A percentile compares a stretch with the other conserved stretches of the same genome.
phyloP scores from a whole-genome alignment of 1,139 yeast genomes.

The Candida glucosophila region DNA sequence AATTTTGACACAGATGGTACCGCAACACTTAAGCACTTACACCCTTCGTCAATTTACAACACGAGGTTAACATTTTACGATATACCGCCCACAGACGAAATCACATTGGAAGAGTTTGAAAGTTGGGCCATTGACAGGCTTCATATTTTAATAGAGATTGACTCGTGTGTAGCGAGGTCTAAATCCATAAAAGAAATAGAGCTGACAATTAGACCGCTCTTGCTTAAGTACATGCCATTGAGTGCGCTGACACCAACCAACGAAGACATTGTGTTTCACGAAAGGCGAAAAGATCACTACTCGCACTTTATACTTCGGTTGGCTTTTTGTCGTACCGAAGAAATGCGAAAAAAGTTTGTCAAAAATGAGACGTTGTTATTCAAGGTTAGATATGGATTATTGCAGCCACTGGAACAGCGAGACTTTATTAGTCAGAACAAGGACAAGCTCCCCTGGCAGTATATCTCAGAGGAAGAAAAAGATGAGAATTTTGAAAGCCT shows the following conservation, averaged over 20 bases:
- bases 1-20: conserved; percentile 43
- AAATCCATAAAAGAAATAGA: conserved; percentile 61
- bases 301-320: conserved; percentile 82
- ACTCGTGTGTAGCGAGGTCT: conserved; percentile 61
- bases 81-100: conserved; percentile 71
- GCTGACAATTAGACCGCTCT: conserved; percentile 51
- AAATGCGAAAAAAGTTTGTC: conserved; percentile 69
- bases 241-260: conserved; percentile 26
- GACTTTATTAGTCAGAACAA: conserved; percentile 51
- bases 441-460: conserved; percentile 61
- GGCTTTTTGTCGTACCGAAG: conserved; percentile 88
- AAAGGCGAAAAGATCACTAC: conserved; percentile 82
- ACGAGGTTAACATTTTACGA: conserved; percentile 59
- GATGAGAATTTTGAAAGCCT: conserved; percentile 39
- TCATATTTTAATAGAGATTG: conserved; percentile 76
- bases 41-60: conserved; percentile 7
- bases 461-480: conserved; percentile 59
- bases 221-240: conserved; percentile 62
- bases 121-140: conserved; percentile 92
- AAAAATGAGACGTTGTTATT: conserved; percentile 71
- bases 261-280: conserved; percentile 27
- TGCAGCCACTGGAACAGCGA: conserved; percentile 63
- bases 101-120: conserved; percentile 88
- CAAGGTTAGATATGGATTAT: conserved; percentile 56
- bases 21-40: conserved; percentile 27